A percentile compares a stretch with the other conserved stretches of the same genome.
These are phyloP conservation scores for Lentinula novae-zelandiae DNA, from an alignment of 1,284 basidiomycete genomes.

Conservation along the genomic window DNA sequence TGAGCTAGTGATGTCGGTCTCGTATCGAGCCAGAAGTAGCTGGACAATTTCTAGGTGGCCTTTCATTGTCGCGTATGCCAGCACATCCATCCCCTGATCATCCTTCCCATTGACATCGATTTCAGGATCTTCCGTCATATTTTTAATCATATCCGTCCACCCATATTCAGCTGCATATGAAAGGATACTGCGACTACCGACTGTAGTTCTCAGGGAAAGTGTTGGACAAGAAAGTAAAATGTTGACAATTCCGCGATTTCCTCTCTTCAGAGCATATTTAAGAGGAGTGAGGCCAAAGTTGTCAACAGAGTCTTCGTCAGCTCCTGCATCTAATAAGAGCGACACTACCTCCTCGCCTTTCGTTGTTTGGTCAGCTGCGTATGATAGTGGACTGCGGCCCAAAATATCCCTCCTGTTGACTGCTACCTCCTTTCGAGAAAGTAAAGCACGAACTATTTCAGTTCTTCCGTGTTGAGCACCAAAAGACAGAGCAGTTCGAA, in stretches of 20 bases:
- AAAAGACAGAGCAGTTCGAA: neutral
- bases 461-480: neutral
- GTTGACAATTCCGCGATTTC: neutral
- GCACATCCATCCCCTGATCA: neutral
- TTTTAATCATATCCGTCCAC: conserved; percentile 1
- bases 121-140: neutral
- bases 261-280: neutral
- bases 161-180: conserved; percentile 5
- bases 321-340: neutral
- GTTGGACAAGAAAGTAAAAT: neutral
- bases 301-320: neutral
- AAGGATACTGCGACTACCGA: neutral
- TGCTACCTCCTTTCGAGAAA: neutral
- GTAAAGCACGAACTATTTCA: neutral
- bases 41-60: conserved; percentile 1
- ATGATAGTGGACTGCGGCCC: neutral
- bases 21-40: neutral
- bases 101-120: neutral
- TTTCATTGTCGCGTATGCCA: neutral
- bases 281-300: neutral
- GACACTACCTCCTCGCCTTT: neutral
- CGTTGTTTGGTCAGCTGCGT: neutral
- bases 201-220: neutral
- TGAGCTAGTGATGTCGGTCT: neutral
- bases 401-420: neutral